Evolutionary conservation across 1,139 yeast species (phyloP).

Genomic region (Saccharomyces hybrid): DNA sequence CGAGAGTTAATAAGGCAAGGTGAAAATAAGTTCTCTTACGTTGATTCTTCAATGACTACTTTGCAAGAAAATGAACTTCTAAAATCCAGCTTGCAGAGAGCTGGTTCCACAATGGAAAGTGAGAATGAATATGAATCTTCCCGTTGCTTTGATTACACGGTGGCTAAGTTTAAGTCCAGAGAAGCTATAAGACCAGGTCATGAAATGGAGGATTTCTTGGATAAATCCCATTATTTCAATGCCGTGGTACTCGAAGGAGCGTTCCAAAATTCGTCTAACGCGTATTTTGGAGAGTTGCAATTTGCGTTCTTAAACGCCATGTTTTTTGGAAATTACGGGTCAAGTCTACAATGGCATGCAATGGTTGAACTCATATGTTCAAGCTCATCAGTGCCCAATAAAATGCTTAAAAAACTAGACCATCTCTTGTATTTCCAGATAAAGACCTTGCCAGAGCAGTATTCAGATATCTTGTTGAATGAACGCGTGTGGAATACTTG

Average conservation of each 20-base stretch:
- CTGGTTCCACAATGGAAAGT: constrained; percentile 12
- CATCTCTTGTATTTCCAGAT: constrained; percentile 30
- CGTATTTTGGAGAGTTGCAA: constrained; percentile 38
- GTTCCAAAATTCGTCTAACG: constrained; percentile 19
- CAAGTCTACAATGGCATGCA: constrained; percentile 41
- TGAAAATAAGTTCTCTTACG: constrained; percentile 9
- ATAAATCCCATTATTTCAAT: constrained; percentile 39
- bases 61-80: constrained; percentile 36
- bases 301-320: constrained; percentile 34
- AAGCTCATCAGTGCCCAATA: constrained; percentile 22
- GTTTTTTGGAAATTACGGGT: constrained; percentile 40
- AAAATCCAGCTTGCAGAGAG: constrained; percentile 26
- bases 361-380: constrained; percentile 33
- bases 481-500: constrained; percentile 13
- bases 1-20: background rate
- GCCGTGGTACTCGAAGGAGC: constrained; percentile 23
- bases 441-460: constrained; percentile 35
- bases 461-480: constrained; percentile 33
- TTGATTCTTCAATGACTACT: constrained; percentile 37
- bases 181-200: constrained; percentile 33
- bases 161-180: constrained; percentile 33
- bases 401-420: constrained; percentile 26
- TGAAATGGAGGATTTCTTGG: constrained; percentile 36
- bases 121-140: constrained; percentile 26
- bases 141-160: constrained; percentile 32